Evolutionary conservation across 257 asterid genomes (phyloP).

Genomic region (Solanum virginianum): DNA sequence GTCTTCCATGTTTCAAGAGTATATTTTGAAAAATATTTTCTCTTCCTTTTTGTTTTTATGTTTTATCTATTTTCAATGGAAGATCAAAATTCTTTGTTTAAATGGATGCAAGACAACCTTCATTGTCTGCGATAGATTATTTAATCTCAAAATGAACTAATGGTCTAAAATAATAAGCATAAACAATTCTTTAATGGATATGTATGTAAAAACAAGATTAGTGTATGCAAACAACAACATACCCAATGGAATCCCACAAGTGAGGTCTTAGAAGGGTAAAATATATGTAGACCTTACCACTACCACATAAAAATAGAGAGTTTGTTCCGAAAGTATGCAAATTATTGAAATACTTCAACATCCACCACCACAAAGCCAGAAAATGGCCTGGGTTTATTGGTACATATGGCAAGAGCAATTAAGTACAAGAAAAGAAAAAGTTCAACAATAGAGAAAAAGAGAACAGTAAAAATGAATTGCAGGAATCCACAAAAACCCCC

Average conservation of each 20-base stretch:
- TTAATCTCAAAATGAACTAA: no score
- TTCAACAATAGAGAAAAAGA: background rate
- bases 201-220: no score
- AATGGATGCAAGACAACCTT: no score
- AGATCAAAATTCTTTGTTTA: no score
- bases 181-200: no score
- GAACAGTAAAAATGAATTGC: background rate
- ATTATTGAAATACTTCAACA: background rate
- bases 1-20: no score
- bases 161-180: no score
- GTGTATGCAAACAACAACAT: background rate
- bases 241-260: background rate
- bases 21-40: no score
- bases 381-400: background rate
- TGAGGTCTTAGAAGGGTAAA: background rate
- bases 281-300: background rate
- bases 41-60: no score
- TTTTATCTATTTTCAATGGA: no score
- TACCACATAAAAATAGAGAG: background rate
- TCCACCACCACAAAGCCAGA: slow-evolving; percentile 3
- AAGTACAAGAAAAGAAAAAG: background rate
- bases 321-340: no score
- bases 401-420: background rate
- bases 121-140: no score
- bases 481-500: background rate